These are phyloP conservation scores for Castanopsis chinensis DNA, from an alignment of 306 rosid species.

Conservation along the genomic window DNA sequence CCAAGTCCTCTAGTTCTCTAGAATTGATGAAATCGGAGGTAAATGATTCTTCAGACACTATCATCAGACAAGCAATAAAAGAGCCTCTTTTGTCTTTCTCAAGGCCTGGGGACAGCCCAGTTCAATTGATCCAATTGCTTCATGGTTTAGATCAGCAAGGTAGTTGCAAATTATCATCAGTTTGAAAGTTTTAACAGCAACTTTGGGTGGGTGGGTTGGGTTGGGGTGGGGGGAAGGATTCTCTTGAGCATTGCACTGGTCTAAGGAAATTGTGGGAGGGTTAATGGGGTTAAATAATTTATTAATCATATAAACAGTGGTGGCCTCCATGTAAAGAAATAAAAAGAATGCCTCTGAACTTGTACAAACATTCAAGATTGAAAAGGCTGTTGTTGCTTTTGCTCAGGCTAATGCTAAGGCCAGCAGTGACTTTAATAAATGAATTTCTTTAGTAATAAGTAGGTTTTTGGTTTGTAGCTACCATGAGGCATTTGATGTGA, in stretches of 20 bases:
- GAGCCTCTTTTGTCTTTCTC: conserved; percentile 63
- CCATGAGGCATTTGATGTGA: conserved; percentile 11
- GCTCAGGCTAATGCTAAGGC: conserved; percentile 11
- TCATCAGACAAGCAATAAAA: conserved; percentile 63
- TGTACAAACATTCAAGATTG: not conserved
- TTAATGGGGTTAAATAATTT: not conserved
- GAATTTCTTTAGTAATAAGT: conserved; percentile 9
- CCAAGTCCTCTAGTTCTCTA: conserved; percentile 37
- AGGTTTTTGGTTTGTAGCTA: conserved; percentile 15
- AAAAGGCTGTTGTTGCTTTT: conserved; percentile 1
- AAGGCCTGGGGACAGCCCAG: conserved; percentile 56
- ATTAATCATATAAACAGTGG: conserved; percentile 1
- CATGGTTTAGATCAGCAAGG: conserved; percentile 84
- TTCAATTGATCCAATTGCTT: conserved; percentile 68
- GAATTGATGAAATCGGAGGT: conserved; percentile 69
- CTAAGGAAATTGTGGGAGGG: conserved; percentile 6
- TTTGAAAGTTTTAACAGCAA: not conserved
- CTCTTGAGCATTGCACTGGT: conserved; percentile 12
- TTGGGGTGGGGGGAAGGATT: not conserved
- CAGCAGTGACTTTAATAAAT: conserved; percentile 1
- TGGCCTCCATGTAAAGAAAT: conserved; percentile 2
- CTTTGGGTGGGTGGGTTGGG: not conserved
- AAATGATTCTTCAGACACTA: conserved; percentile 67
- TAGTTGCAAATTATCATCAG: conserved; percentile 23
- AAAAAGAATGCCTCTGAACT: not conserved